Base-by-base conservation (phyloP, 2,329 filamentous ascomycete species). In the Cercospora brassicicola region DNA sequence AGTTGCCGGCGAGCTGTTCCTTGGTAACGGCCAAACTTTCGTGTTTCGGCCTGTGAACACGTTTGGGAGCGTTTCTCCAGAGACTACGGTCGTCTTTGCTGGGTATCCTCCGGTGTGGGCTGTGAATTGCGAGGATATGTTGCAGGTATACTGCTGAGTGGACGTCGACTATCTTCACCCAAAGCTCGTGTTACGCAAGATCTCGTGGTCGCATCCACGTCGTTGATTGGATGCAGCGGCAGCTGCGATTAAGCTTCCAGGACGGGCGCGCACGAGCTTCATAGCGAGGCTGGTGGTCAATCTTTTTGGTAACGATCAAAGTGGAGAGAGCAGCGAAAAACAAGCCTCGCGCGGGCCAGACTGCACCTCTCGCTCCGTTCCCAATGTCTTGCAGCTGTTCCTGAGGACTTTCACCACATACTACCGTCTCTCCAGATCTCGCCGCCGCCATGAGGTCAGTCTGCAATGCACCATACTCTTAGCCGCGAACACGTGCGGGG, bases 371-470 rank as follows among this genome's bases (percentile, higher is more conserved):
- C 20, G 2, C n/a, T 57, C 55, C 31, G 8, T 20, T 26, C 15
- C n/a, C 28, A 31, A 31, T 57, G 55, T 57, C 55, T 57, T 9
- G 28, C 55, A n/a, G 55, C 55, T 57, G 55, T 36, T 31, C 7
- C 30, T 57, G 55, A 57, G 20, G 55, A 57, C 28, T 2, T 31
- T 8, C 55, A 57, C 55, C 26, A 1, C 28, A 23, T n/a, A 31
- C 18, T n/a, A 57, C 55, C 28, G 28, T 57, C 55, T 8, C 55
- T 57, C 20, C 55, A 31, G 28, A 33, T 31, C 55, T 31, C 30
- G 9, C 55, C 30, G 55, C 55, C 55, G 55, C 55, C 55, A 57
- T 57, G 55, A 57, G 55, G 55, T 57, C 28, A 57, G 55, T 36
- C 28, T 31, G 26, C 55, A 36, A 57, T 53, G 55, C 31, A 23